phyloP scores from a whole-genome alignment of 2,329 filamentous ascomycete genomes.

The Phialophora chinensis region DNA sequence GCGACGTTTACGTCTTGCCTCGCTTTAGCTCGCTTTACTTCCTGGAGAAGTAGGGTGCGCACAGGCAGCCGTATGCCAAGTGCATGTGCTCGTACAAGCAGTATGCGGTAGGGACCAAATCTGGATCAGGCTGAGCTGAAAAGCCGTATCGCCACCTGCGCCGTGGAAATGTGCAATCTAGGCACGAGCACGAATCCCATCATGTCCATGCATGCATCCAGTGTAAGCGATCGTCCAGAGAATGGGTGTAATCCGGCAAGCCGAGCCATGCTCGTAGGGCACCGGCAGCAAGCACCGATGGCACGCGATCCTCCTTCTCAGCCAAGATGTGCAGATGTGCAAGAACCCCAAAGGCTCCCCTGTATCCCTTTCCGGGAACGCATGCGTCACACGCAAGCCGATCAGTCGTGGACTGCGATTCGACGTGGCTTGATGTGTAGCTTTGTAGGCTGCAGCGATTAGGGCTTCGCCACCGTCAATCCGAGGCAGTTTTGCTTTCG shows the following conservation, averaged over 20 bases:
- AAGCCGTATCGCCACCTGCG: neutral
- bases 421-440: neutral
- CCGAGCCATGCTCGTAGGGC: neutral
- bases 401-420: conserved; percentile 1
- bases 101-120: neutral
- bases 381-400: conserved; percentile 1
- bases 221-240: neutral
- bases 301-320: conserved; percentile 3
- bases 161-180: neutral
- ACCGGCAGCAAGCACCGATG: too few species aligned
- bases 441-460: conserved; percentile 9
- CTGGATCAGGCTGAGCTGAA: conserved; percentile 15
- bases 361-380: neutral
- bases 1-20: neutral
- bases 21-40: neutral
- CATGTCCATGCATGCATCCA: neutral
- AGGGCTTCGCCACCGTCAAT: neutral
- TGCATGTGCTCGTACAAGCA: neutral
- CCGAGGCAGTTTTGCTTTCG: neutral
- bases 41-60: too few species aligned
- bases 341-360: neutral
- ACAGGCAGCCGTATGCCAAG: neutral
- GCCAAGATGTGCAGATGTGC: conserved; percentile 8
- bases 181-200: too few species aligned
- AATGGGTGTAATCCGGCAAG: conserved; percentile 4